A percentile compares a stretch with the other conserved stretches of the same genome.
These are phyloP conservation scores for Salvia miltiorrhiza DNA, from an alignment of 257 asterid genomes.

Conservation along the genomic window DNA sequence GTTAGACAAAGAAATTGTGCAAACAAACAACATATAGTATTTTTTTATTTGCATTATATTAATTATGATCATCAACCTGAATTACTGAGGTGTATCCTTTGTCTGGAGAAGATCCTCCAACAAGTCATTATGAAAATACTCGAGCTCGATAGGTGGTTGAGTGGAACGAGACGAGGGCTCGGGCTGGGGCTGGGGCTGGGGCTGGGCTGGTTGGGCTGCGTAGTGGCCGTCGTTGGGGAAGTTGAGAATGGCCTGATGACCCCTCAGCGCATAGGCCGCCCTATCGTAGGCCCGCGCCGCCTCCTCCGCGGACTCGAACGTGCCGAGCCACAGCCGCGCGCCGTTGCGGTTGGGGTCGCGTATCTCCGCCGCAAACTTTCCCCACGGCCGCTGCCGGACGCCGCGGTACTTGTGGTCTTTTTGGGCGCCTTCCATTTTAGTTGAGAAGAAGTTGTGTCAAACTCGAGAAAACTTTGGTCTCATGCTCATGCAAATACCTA, in stretches of 20 bases:
- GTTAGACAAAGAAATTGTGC: too few relatives aligned
- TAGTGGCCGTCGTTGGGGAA: slow-evolving; percentile 58
- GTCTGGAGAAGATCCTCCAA: slow-evolving; percentile 65
- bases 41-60: too few relatives aligned
- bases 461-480: too few relatives aligned
- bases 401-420: slow-evolving; percentile 56
- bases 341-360: slow-evolving; percentile 70
- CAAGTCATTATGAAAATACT: slow-evolving; percentile 56
- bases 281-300: slow-evolving; percentile 79
- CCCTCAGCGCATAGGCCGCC: slow-evolving; percentile 68
- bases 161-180: background rate
- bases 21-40: too few relatives aligned
- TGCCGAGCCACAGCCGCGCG: slow-evolving; percentile 72
- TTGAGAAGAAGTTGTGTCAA: too few relatives aligned
- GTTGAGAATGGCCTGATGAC: slow-evolving; percentile 75
- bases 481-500: background rate
- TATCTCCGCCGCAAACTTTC: slow-evolving; percentile 77
- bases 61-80: too few relatives aligned
- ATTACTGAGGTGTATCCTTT: background rate
- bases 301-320: slow-evolving; percentile 67
- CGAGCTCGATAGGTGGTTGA: slow-evolving; percentile 50
- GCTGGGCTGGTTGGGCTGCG: slow-evolving; percentile 37
- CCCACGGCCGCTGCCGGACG: slow-evolving; percentile 72
- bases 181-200: background rate
- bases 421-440: slow-evolving; percentile 20